Percentiles rank a stretch among this genome's conserved stretches.
Evolutionary conservation across 2,329 filamentous ascomycete species (phyloP).

Genomic region (Alternaria novae-zelandiae): DNA sequence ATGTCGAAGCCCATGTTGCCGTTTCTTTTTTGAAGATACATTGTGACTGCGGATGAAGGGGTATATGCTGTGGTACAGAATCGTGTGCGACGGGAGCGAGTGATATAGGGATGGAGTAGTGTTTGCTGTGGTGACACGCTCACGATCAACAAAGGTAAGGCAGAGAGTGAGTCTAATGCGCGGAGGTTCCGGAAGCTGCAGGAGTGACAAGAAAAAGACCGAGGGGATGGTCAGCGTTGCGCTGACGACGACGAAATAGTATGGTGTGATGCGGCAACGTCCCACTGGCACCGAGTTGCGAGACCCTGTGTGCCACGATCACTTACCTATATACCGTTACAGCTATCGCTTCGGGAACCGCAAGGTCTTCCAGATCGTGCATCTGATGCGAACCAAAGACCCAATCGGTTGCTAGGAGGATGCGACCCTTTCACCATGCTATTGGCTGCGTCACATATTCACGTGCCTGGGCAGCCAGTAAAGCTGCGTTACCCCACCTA

Average conservation of each 20-base stretch:
- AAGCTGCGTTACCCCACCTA: conserved; percentile 9
- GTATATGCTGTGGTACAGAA: neutral
- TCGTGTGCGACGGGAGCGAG: neutral
- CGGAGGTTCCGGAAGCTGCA: conserved; percentile 12
- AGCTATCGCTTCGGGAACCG: conserved; percentile 1
- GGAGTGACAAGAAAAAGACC: conserved; percentile 2
- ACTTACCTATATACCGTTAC: conserved; percentile 5
- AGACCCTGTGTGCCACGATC: neutral
- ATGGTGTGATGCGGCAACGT: conserved; percentile 6
- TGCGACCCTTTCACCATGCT: neutral
- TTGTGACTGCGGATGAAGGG: conserved; percentile 1
- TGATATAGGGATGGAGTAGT: neutral
- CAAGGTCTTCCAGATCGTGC: conserved; percentile 8
- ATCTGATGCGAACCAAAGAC: neutral
- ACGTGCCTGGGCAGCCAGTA: conserved; percentile 1
- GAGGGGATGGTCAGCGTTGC: conserved; percentile 6
- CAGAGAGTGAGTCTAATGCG: neutral
- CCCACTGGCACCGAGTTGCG: neutral
- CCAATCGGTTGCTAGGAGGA: conserved; percentile 7
- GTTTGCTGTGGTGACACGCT: neutral
- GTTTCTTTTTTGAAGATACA: conserved; percentile 28
- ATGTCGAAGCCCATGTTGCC: conserved; percentile 39
- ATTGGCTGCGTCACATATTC: conserved; percentile 9
- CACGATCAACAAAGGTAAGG: neutral
- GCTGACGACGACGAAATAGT: conserved; percentile 8